Evolutionary conservation across 2,329 filamentous ascomycete species (phyloP).

Genomic region (Aspergillus costaricaensis): DNA sequence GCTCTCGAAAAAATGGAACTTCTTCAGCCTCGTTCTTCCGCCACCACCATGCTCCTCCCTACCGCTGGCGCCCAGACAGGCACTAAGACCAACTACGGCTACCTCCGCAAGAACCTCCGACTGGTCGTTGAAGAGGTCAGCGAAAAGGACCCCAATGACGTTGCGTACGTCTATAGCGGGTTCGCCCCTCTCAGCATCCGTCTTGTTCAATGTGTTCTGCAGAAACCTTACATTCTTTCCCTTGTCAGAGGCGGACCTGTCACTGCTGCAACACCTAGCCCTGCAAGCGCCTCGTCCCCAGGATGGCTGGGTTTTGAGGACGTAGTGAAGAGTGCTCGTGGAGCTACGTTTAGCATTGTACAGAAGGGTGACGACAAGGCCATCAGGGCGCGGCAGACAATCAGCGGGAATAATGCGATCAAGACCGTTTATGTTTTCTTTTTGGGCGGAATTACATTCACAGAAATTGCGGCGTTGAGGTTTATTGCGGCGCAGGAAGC

Average conservation of each 20-base stretch:
- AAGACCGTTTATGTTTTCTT: conserved; percentile 97
- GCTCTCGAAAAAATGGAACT: conserved; percentile 87
- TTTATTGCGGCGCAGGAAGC: conserved; percentile 86
- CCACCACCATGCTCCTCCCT: conserved; percentile 78
- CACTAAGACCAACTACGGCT: conserved; percentile 85
- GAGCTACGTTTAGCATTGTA: conserved; percentile 85
- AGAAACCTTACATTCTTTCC: conserved; percentile 79
- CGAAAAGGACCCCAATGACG: conserved; percentile 89
- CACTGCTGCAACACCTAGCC: conserved; percentile 46
- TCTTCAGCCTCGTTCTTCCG: conserved; percentile 74
- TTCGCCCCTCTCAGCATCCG: conserved; percentile 92
- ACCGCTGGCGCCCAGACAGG: conserved; percentile 65
- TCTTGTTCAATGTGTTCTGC: conserved; percentile 86
- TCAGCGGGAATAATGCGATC: conserved; percentile 72
- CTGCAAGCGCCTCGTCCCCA: conserved; percentile 63
- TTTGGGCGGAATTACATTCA: conserved; percentile 93
- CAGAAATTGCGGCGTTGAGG: conserved; percentile 89
- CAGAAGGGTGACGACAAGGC: conserved; percentile 94
- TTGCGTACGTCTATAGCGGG: conserved; percentile 97
- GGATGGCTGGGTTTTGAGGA: conserved; percentile 96
- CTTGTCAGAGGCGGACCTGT: conserved; percentile 66
- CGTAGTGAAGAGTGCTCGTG: conserved; percentile 80
- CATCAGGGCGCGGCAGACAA: conserved; percentile 77
- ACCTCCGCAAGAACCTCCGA: conserved; percentile 79
- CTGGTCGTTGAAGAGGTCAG: conserved; percentile 96